Evolutionary conservation across 2,329 filamentous ascomycete genomes (phyloP), one percentile per base, ranked within the genome.

Genomic region (Fonsecaea pugnacius): DNA sequence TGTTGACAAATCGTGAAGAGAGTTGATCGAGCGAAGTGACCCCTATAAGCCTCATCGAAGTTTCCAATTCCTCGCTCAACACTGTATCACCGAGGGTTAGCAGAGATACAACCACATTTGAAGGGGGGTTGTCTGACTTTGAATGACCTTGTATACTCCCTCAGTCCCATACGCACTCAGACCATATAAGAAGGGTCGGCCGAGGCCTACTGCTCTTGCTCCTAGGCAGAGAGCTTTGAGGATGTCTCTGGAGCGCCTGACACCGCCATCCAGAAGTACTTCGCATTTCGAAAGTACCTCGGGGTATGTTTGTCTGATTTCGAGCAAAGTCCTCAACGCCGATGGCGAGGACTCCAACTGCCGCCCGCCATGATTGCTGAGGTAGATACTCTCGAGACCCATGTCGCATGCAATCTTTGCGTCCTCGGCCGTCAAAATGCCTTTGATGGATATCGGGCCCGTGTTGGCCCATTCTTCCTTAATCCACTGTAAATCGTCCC

Each of bases 331-430:
- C 14, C 83, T 73, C 2, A 85, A 81, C 0, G 79, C 78, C 1
- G 82, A 78, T 32, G 71, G 82, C 40, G 75, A 78, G 35, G 80
- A 82, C 55, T 87, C 84, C 1, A 84, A 75, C 2, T 84, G 82
- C 24, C 85, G 76, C 2, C 85, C 85, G 12, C 85, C 85, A 62
- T 87, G 85, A 66, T 87, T 87, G 68, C 81, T 84, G 35, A 87
- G 67, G 63, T 86, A 73, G 50, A 87, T 83, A 1, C 83, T 85
- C 65, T 85, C 80, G 33, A 83, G 75, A 0, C 82, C 83, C 58
- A 78, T 74, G 48, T 81, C 73, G 62, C 48, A 46, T 0, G 85
- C 84, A 33, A 79, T 69, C 10, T 77, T 77, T 0, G 84, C 85
- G 70, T 87, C 85, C 40, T 83, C 83, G 0, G 83, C 83, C 12